Percentiles rank a stretch among this genome's conserved stretches.
phyloP scores from a whole-genome alignment of 2,329 filamentous ascomycete genomes.

The Catunica adiposa region DNA sequence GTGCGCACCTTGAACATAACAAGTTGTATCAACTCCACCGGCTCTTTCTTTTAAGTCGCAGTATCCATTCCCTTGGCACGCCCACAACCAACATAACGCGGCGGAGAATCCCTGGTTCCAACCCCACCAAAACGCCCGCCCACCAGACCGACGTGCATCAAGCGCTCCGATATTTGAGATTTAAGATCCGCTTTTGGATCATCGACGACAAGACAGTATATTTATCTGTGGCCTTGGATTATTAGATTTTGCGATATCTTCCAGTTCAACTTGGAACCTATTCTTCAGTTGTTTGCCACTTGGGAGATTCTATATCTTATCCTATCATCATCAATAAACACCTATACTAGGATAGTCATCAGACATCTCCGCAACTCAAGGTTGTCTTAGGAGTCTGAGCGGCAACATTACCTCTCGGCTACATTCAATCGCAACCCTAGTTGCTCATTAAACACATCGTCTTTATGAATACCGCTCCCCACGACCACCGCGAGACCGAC shows the following conservation, averaged over 20 bases:
- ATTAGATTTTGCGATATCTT: too few species aligned
- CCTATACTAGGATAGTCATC: too few species aligned
- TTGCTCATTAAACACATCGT: not conserved
- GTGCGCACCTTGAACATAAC: not conserved
- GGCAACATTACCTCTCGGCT: not conserved
- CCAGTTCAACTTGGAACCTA: too few species aligned
- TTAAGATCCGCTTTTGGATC: too few species aligned
- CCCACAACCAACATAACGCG: not conserved
- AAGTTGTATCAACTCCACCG: not conserved
- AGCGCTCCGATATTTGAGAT: too few species aligned
- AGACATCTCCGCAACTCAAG: too few species aligned
- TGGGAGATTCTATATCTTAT: too few species aligned
- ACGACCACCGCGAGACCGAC: conserved; percentile 1
- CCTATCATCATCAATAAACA: too few species aligned
- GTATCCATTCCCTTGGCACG: too few species aligned
- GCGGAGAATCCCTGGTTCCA: not conserved
- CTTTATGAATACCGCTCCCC: not conserved
- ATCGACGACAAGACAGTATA: not conserved
- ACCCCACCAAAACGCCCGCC: not conserved
- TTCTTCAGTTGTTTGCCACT: too few species aligned
- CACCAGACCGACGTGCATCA: too few species aligned
- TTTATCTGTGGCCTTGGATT: not conserved
- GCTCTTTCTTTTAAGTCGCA: not conserved
- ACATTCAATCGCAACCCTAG: not conserved
- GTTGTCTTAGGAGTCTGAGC: too few species aligned